Evolutionary conservation across 305 asterid genomes (phyloP).

Genomic region (Nicotiana rustica): DNA sequence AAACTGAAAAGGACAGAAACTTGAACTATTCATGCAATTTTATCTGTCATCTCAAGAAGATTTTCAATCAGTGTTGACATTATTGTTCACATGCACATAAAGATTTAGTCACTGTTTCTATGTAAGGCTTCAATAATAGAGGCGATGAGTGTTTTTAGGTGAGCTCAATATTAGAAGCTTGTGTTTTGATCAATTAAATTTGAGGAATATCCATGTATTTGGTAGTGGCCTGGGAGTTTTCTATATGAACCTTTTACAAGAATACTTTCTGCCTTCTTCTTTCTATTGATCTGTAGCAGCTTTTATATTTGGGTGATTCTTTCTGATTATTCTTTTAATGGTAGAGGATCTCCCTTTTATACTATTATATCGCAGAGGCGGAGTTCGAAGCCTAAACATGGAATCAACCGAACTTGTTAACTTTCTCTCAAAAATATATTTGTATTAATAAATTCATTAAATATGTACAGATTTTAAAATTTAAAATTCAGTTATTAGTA

Average conservation of each 20-base stretch:
- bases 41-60: constrained; percentile 16
- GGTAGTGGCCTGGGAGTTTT: background rate
- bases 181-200: constrained; percentile 6
- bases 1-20: background rate
- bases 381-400: no score
- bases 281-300: background rate
- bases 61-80: constrained; percentile 26
- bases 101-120: background rate
- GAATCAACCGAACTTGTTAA: no score
- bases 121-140: constrained; percentile 28
- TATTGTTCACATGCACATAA: constrained; percentile 25
- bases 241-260: constrained; percentile 8
- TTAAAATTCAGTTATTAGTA: no score
- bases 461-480: no score
- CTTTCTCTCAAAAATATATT: no score
- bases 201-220: constrained; percentile 28
- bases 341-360: no score
- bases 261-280: background rate
- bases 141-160: constrained; percentile 17
- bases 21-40: constrained; percentile 27
- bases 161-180: constrained; percentile 10
- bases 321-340: no score
- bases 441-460: no score
- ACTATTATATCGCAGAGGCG: no score
- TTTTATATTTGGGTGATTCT: constrained; percentile 9